Conservation (phyloP, 768 basidiomycete species). For the Auriscalpium vulgare region DNA sequence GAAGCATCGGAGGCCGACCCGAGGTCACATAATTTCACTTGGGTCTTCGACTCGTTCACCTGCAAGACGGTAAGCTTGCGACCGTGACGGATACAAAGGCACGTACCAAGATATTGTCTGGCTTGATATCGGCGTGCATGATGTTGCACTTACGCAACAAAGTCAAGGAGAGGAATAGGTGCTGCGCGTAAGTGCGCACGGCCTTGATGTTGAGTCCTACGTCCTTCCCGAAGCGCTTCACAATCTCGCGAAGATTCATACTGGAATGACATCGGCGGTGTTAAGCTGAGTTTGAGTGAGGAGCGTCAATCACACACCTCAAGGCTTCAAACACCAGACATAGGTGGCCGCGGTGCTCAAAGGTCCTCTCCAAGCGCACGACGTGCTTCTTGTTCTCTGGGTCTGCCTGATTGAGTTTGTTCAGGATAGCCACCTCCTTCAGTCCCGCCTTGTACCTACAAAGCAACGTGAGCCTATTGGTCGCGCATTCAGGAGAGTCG, state of each 20-base stretch:
- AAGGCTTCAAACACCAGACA: conserved; percentile 94
- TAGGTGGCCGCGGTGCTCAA: conserved; percentile 95
- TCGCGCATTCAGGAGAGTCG: background rate
- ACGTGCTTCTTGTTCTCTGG: conserved; percentile 97
- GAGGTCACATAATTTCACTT: conserved; percentile 91
- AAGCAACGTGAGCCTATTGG: background rate
- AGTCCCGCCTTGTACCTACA: conserved; percentile 87
- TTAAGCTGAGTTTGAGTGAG: background rate
- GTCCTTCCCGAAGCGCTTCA: conserved; percentile 97
- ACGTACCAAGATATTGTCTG: conserved; percentile 91
- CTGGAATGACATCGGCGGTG: conserved; percentile 31
- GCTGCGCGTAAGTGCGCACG: conserved; percentile 97
- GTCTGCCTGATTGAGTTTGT: conserved; percentile 81
- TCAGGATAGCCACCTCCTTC: conserved; percentile 86
- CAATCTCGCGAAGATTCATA: conserved; percentile 96
- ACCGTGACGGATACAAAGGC: background rate
- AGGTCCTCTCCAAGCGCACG: conserved; percentile 86
- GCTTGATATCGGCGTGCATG: conserved; percentile 99
- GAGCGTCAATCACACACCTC: conserved; percentile 44
- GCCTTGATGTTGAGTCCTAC: conserved; percentile 93
- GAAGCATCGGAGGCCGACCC: conserved; percentile 94
- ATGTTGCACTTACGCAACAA: conserved; percentile 83
- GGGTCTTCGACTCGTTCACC: conserved; percentile 93
- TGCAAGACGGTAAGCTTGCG: conserved; percentile 23
- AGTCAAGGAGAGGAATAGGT: conserved; percentile 84